These are phyloP conservation scores for Aspergillus sp. DNA, from an alignment of 2,329 filamentous ascomycete genomes.

Conservation along the genomic window DNA sequence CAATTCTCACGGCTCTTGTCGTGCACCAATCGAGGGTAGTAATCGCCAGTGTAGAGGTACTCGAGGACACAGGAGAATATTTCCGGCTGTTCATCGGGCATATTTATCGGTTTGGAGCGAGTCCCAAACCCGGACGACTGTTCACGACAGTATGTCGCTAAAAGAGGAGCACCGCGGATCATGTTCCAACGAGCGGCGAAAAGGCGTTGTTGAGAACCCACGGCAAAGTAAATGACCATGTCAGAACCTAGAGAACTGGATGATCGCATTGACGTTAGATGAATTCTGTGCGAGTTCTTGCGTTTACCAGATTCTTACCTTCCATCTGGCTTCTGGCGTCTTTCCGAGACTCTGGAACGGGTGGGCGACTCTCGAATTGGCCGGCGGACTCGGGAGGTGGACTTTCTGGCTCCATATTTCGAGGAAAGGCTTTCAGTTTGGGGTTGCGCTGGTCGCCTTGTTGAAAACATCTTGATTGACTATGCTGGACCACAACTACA, in stretches of 20 bases:
- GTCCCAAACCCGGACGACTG: conserved; percentile 43
- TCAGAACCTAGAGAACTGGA: conserved; percentile 56
- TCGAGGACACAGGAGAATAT: conserved; percentile 88
- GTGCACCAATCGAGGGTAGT: conserved; percentile 76
- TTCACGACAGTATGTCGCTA: conserved; percentile 60
- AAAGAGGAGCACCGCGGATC: conserved; percentile 73
- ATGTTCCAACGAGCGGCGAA: conserved; percentile 91
- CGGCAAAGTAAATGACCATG: conserved; percentile 68
- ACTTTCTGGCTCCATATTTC: conserved; percentile 39
- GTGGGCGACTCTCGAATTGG: conserved; percentile 25
- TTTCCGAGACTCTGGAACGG: conserved; percentile 21
- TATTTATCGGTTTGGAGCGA: conserved; percentile 64
- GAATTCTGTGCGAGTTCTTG: too few relatives aligned
- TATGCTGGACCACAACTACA: background rate
- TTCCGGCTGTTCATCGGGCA: conserved; percentile 83
- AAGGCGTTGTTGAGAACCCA: conserved; percentile 76
- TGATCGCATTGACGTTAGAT: background rate
- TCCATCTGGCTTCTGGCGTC: conserved; percentile 24
- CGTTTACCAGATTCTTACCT: conserved; percentile 22
- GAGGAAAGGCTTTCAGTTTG: conserved; percentile 29
- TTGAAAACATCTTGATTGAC: conserved; percentile 12
- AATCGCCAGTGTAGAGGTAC: conserved; percentile 91
- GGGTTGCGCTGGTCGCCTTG: conserved; percentile 17
- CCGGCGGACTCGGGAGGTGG: conserved; percentile 28
- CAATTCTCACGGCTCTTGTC: conserved; percentile 77